These are phyloP conservation scores for Mycena polygramma DNA, from an alignment of 768 basidiomycete genomes.

Conservation along the genomic window DNA sequence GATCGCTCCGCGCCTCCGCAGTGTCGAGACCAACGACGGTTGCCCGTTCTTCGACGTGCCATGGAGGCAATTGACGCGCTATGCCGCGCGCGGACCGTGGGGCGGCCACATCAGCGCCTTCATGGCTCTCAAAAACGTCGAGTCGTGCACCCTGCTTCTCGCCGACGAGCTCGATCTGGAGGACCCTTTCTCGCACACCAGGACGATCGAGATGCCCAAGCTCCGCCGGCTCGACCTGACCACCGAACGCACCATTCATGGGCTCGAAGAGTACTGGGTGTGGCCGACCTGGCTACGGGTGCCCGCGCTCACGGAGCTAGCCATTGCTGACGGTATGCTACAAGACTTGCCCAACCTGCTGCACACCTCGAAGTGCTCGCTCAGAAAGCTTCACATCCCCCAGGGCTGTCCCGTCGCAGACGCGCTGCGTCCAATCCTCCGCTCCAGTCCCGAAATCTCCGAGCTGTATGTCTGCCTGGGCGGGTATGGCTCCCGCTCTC, in stretches of 20 bases:
- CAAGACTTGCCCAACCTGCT: background rate
- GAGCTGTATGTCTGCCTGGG: slow-evolving; percentile 9
- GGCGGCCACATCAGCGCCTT: slow-evolving; percentile 13
- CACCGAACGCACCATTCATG: background rate
- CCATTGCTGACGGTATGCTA: slow-evolving; percentile 9
- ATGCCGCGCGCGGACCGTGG: slow-evolving; percentile 2
- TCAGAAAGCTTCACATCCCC: slow-evolving; percentile 6
- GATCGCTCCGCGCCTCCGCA: slow-evolving; percentile 17
- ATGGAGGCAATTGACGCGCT: slow-evolving; percentile 18
- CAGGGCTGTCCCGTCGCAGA: background rate
- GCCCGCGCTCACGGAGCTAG: slow-evolving; percentile 12
- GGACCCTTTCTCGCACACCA: background rate
- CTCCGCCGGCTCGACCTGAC: slow-evolving; percentile 13
- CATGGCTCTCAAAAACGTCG: slow-evolving; percentile 8
- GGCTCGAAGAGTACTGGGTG: background rate
- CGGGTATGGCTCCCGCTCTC: background rate
- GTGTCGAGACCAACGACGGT: slow-evolving; percentile 2
- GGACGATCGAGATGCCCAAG: background rate
- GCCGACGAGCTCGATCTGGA: background rate
- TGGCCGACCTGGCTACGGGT: slow-evolving; percentile 1
- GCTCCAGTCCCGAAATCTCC: slow-evolving; percentile 4
- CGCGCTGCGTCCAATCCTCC: background rate
- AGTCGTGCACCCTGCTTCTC: slow-evolving; percentile 15
- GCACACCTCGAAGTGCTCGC: background rate
- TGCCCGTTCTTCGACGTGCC: slow-evolving; percentile 7